Evolutionary conservation across 169 alveolate species (phyloP), one percentile per base, ranked within the genome.

Genomic region (Eimeria praecox): DNA sequence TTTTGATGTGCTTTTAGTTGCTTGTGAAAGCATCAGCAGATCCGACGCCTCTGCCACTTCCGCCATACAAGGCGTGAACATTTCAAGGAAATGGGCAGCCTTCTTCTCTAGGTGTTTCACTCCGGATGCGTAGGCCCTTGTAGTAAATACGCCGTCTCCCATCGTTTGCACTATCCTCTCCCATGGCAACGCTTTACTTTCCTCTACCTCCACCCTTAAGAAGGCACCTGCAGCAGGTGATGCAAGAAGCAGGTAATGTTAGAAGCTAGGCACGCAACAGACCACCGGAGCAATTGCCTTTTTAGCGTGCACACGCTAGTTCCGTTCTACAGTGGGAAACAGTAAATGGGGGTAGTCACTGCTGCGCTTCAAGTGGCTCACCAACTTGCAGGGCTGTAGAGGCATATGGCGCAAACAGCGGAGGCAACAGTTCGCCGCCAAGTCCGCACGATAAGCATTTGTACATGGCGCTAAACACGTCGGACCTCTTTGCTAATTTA

Each of bases 371-470:
- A 0, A 64, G 2, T 27, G 83, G 66, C 94, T 87, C 66, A 87
- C 94, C 94, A 87, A 87, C 18, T 87, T 87, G 94, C 83, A 87
- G 3, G 1, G 94, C 94, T 18, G n/a, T 12, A n/a, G 94, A 62
- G 35, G 94, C 83, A 18, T 27, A 87, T 35, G 94, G 94, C 44
- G 85, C 64, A 64, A 62, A 62, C 40, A 64, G 5, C 6, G 94
- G 94, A 40, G 94, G 85, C 94, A 87, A 46, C 66, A 87, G 56
- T 44, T 87, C 94, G 38, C 94, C 94, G 2, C 62, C 94, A 30
- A 87, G 16, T 8, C 94, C 94, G n/a, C 94, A 87, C 6, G 64
- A 35, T 0, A 87, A 27, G n/a, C 20, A 18, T 59, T 62, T 87
- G 94, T 59, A 87, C 38, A 87, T 27, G 69, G 64, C 46, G 33